Evolutionary conservation across 768 basidiomycete genomes (phyloP), one percentile per base, ranked within the genome.

Genomic region (Cyclocybe aegerita): DNA sequence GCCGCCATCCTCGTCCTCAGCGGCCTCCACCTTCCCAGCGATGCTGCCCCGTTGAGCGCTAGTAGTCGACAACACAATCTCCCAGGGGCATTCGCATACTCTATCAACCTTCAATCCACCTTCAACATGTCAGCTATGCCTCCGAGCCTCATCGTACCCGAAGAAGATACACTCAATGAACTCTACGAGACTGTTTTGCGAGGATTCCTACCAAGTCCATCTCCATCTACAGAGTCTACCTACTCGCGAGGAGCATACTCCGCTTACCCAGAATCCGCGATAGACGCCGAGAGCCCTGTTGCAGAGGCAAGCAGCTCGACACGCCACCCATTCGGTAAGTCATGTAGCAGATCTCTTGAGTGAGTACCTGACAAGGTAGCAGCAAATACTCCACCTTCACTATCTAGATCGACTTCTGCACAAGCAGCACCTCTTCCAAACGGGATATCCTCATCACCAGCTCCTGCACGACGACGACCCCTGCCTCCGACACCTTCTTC

Each of bases 141-240:
- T 43, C 17, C 38, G 15, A 49, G 39, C 39, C 38, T 39, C 9
- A 40, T 16, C 30, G 40, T 35, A 7, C 46, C 47, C n/a, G 55
- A 46, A 32, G 57, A 64, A 43, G 58, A 55, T 29, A 53, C 41
- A n/a, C 49, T 64, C 10, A 42, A 64, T 17, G 56, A 56, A 16
- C 57, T 64, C 8, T 61, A 61, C 41, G 45, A 60, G 8, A 46
- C 41, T 3, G 62, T 64, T 37, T 43, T 58, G 29, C 50, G 43
- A 11, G 58, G 55, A 12, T 64, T 60, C 36, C 29, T 46, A 11
- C 12, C 34, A 11, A 52, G 41, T 42, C 55, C 58, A 12, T 36
- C 42, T 9, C 44, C 42, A n/a, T 50, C 53, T 40, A 39, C 50
- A 39, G 48, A 43, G 15, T 50, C 55, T 9, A 11, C 38, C 10